phyloP scores from a whole-genome alignment of 2,329 filamentous ascomycete species.

The Xenoacremonium recifei region DNA sequence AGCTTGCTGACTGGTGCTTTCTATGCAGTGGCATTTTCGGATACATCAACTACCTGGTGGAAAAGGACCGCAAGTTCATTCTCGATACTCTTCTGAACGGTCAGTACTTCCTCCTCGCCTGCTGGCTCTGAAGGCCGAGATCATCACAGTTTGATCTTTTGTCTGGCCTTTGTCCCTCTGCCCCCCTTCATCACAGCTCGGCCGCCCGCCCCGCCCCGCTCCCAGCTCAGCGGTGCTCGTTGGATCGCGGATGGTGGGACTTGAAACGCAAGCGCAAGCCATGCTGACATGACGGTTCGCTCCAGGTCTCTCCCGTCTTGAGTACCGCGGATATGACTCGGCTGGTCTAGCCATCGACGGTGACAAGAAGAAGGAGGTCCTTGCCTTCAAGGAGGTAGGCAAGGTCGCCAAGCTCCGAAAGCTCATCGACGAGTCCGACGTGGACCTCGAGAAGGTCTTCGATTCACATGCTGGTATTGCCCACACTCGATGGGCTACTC shows the following conservation, averaged over 20 bases:
- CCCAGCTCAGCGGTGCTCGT: background rate
- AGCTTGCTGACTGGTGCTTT: slow-evolving; percentile 24
- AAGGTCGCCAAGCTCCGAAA: slow-evolving; percentile 97
- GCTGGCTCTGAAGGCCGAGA: too few species aligned
- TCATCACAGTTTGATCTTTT: background rate
- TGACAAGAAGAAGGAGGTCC: slow-evolving; percentile 97
- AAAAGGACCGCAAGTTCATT: slow-evolving; percentile 97
- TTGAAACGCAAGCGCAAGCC: slow-evolving; percentile 24
- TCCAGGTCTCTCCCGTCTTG: slow-evolving; percentile 85
- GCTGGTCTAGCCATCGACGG: slow-evolving; percentile 94
- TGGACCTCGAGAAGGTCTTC: slow-evolving; percentile 89
- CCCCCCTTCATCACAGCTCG: slow-evolving; percentile 18
- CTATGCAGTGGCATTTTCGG: slow-evolving; percentile 82
- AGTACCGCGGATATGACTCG: slow-evolving; percentile 98
- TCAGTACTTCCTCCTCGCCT: slow-evolving; percentile 43
- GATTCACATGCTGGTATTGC: slow-evolving; percentile 98
- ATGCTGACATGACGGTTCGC: slow-evolving; percentile 27
- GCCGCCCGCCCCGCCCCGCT: slow-evolving; percentile 19
- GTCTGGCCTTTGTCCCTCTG: slow-evolving; percentile 1
- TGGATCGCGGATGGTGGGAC: slow-evolving; percentile 14
- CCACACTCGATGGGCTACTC: slow-evolving; percentile 98
- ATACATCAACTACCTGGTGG: slow-evolving; percentile 98
- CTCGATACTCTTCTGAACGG: slow-evolving; percentile 95
- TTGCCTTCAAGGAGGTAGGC: slow-evolving; percentile 98
- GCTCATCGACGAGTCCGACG: slow-evolving; percentile 79